Percentiles rank a stretch among this genome's conserved stretches.
Evolutionary conservation across 148 eudicot species (phyloP).

Genomic region (Linanthus parryae): DNA sequence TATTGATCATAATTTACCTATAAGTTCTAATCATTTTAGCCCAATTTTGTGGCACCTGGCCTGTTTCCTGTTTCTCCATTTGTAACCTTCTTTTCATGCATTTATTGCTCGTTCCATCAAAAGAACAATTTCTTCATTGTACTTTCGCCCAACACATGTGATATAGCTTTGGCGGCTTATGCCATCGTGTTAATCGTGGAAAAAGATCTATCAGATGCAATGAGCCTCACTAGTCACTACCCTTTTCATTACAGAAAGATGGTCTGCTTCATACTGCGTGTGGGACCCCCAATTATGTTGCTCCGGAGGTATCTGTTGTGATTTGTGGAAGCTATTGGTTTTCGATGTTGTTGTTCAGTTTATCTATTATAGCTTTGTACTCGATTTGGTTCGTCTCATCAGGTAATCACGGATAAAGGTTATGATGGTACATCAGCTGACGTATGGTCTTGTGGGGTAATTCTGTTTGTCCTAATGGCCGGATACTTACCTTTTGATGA

Average conservation of each 20-base stretch:
- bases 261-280: constrained; percentile 93
- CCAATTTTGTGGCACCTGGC: too few species aligned
- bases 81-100: not conserved
- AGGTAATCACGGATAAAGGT: constrained; percentile 83
- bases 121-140: not conserved
- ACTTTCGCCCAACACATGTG: not conserved
- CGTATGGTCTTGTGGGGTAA: constrained; percentile 90
- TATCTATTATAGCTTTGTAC: not conserved
- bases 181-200: not conserved
- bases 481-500: constrained; percentile 90
- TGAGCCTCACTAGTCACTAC: constrained; percentile 7
- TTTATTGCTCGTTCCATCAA: not conserved
- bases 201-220: constrained; percentile 4
- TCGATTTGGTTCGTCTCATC: constrained; percentile 3
- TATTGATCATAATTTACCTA: too few species aligned
- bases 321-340: not conserved
- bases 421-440: constrained; percentile 85
- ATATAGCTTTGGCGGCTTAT: not conserved
- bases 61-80: not conserved
- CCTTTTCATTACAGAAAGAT: constrained; percentile 42
- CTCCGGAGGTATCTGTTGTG: constrained; percentile 72
- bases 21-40: too few species aligned
- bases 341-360: not conserved
- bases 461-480: constrained; percentile 89
- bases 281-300: constrained; percentile 92